Evolutionary conservation across 73 alveolate species (phyloP).

Genomic region (Tetrahymena borealis): DNA sequence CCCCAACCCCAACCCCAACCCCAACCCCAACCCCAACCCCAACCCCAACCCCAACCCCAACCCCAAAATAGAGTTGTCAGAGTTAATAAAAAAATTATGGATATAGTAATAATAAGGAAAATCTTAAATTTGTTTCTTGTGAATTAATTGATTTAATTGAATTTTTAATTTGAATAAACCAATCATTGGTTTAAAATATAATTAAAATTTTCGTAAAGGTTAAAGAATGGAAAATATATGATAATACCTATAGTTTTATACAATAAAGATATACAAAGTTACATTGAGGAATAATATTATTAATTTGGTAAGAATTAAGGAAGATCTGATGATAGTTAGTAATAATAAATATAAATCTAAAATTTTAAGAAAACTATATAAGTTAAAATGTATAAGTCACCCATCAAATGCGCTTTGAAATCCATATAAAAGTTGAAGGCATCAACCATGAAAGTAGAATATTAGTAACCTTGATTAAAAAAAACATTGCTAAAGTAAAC

Average conservation of each 20-base stretch:
- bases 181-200: no score
- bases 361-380: neutral
- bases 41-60: neutral
- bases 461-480: neutral
- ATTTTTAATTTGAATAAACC: no score
- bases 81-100: neutral
- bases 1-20: neutral
- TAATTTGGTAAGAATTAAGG: no score
- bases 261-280: no score
- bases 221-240: no score
- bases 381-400: neutral
- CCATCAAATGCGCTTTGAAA: neutral
- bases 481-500: neutral
- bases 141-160: no score
- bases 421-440: neutral
- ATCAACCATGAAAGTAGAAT: neutral
- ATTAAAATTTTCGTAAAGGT: no score
- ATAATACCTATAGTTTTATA: no score
- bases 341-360: neutral
- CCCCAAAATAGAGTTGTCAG: neutral
- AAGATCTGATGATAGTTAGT: no score
- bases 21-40: slow-evolving; percentile 1
- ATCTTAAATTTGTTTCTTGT: neutral
- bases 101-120: neutral
- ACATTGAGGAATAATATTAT: no score